Base-by-base conservation (phyloP, 2,329 filamentous ascomycete genomes). In the Penicillium sp. region DNA sequence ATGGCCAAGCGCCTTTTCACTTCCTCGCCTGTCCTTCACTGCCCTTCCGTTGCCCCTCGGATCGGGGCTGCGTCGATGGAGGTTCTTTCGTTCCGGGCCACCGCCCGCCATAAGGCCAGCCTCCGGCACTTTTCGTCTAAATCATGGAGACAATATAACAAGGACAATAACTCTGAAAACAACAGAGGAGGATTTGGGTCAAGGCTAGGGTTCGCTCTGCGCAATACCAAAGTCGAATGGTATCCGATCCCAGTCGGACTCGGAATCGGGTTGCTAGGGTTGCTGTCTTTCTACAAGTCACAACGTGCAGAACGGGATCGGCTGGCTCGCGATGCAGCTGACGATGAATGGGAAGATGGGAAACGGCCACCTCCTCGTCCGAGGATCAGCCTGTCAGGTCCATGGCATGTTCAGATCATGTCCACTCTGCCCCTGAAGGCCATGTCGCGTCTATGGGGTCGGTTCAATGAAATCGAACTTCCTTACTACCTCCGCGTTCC, bases 321-420 rank as follows among this genome's bases (percentile, higher is more conserved):
- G 27, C 68, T 76, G 31, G 64, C 84, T 73, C 78, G 82, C 70
- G 76, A 84, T 38, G 77, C 77, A 4, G 66, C 67, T 15, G 66
- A 63, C 36, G 71, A 73, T 48, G 67, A 68, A 15, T 71, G 70
- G 61, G 70, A 73, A 41, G 72, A 74, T 58, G 70, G 69, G 27
- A 69, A 68, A 23, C 74, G 76, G 43, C 82, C 82, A 36, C 81
- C 78, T 61, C 79, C 86, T 61, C 79, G 65, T n/a, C 65, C 83
- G 48, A 83, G 87, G 58, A 86, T 96, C 68, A 83, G 89, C 38
- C 91, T 90, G 2, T 90, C 90, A 56, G 93, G 93, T 27, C 91
- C 93, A 74, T 96, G 93, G 90, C 90, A 93, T 71, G 90, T 97
- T 51, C 90, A 93, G 72, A 85, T 97, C 73, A 96, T 97, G 89